Base-by-base conservation (phyloP, 208 protist genomes). In the Acanthamoeba castellanii region DNA sequence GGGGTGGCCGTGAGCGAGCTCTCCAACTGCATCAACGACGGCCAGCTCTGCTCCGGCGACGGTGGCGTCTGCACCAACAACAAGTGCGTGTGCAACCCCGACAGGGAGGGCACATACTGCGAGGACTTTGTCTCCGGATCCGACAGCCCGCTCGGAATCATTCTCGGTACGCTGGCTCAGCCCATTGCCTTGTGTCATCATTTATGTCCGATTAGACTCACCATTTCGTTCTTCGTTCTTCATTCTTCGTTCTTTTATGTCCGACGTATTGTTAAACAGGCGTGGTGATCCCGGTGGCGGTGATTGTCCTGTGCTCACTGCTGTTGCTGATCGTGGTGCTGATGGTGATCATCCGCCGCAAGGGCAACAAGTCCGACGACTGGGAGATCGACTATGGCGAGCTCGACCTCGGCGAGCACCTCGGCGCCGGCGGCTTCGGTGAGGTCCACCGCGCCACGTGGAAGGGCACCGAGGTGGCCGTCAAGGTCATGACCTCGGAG, bases 401-500 rank as follows among this genome's bases (percentile, higher is more conserved):
- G 27, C 87, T 92, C 18, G 87, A 92, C 27, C 7, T 92, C 37
- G 61, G 66, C 47, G 61, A 45, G 34, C 34, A 50, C 8, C n/a
- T 92, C 4, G 88, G 88, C 20, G 68, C 61, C 11, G 88, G 88
- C 61, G 88, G 88, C 61, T 93, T 34, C 42, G 88, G 88, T 3
- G 88, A 74, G n/a, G 91, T 94, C 11, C 16, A 85, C 34, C 34
- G 52, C 11, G 91, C 91, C 7, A 47, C 55, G 0, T 94, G 91
- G 91, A 94, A 68, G 76, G 91, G 91, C 27, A 94, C 91, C n/a
- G 91, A 87, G 25, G 91, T 93, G 22, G 88, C 88, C 11, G 88
- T 68, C 57, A 93, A 93, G 64, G 47, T 93, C 66, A 93, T 93
- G 25, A 47, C 68, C 25, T 47, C 88, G 25, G 66, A 93, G 14